Evolutionary conservation across 768 basidiomycete species (phyloP).

Genomic region (Boletus huronensis): DNA sequence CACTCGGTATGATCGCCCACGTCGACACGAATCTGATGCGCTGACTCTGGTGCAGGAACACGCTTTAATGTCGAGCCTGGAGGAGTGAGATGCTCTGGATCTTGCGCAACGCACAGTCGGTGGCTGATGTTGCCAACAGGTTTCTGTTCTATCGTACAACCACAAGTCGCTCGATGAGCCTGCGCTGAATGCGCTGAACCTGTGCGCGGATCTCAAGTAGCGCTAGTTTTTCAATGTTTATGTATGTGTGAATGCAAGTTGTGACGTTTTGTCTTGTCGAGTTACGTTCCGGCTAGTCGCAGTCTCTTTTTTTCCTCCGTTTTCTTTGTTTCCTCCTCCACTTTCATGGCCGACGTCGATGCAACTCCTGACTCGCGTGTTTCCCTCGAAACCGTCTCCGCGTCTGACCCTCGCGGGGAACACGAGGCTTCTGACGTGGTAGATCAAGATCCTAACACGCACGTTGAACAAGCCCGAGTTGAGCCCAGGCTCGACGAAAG

Average conservation of each 20-base stretch:
- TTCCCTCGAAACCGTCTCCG: conserved; percentile 21
- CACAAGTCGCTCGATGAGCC: conserved; percentile 78
- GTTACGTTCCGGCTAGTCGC: conserved; percentile 13
- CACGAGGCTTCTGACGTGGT: conserved; percentile 39
- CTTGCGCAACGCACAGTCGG: background rate
- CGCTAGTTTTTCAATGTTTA: conserved; percentile 16
- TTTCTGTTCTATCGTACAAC: conserved; percentile 80
- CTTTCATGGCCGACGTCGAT: conserved; percentile 38
- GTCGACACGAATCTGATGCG: background rate
- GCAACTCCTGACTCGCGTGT: conserved; percentile 20
- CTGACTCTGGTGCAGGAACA: conserved; percentile 44
- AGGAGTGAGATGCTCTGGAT: conserved; percentile 47
- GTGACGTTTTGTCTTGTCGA: background rate
- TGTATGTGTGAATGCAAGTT: conserved; percentile 18
- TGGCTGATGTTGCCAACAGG: conserved; percentile 38
- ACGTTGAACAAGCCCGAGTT: conserved; percentile 15
- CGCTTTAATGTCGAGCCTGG: conserved; percentile 85
- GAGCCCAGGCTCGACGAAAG: conserved; percentile 16
- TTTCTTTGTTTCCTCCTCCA: conserved; percentile 5
- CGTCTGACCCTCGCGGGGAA: conserved; percentile 30
- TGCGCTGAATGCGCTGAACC: conserved; percentile 67
- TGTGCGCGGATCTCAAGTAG: conserved; percentile 47
- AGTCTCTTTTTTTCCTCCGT: conserved; percentile 8
- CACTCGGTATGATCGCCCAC: conserved; percentile 40
- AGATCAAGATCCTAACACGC: conserved; percentile 26